A percentile compares a stretch with the other conserved stretches of the same genome.
Evolutionary conservation across 805 yeast genomes (phyloP).

Genomic region (Candida chilensis): DNA sequence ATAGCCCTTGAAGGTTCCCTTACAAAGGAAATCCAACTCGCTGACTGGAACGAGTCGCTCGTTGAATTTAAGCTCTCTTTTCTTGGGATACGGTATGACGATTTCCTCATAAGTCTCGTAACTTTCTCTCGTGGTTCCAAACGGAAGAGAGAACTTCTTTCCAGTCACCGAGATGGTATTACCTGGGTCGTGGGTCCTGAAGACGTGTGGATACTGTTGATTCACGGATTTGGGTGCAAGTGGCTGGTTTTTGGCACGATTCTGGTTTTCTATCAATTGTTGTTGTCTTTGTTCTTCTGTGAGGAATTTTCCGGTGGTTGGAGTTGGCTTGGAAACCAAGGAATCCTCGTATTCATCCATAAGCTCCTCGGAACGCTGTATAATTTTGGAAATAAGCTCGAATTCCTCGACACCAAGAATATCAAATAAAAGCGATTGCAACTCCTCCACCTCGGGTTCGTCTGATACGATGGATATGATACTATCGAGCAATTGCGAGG

Average conservation of each 20-base stretch:
- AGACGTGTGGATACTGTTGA: slow-evolving; percentile 80
- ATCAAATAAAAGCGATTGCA: slow-evolving; percentile 71
- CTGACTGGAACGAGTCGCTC: slow-evolving; percentile 44
- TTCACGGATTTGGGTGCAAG: slow-evolving; percentile 35
- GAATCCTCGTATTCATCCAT: slow-evolving; percentile 5
- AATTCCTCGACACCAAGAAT: slow-evolving; percentile 80
- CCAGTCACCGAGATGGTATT: slow-evolving; percentile 74
- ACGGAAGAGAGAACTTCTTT: slow-evolving; percentile 69
- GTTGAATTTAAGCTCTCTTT: slow-evolving; percentile 28
- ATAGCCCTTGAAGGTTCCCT: slow-evolving; percentile 77
- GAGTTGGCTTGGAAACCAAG: slow-evolving; percentile 1
- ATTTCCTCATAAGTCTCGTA: slow-evolving; percentile 70
- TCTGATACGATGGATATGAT: slow-evolving; percentile 9
- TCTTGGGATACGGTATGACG: slow-evolving; percentile 67
- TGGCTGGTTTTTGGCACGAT: slow-evolving; percentile 36
- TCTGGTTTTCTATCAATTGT: slow-evolving; percentile 41
- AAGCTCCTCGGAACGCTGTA: slow-evolving; percentile 32
- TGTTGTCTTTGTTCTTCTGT: slow-evolving; percentile 47
- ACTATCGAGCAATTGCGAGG: slow-evolving; percentile 17
- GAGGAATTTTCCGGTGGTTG: slow-evolving; percentile 18
- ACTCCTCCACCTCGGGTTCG: slow-evolving; percentile 39
- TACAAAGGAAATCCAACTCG: slow-evolving; percentile 71
- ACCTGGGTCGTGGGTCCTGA: slow-evolving; percentile 57
- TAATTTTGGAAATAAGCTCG: slow-evolving; percentile 61
- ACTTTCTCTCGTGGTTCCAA: slow-evolving; percentile 64